Evolutionary conservation across 2,329 filamentous ascomycete species (phyloP).

Genomic region (Fusarium burgessii): DNA sequence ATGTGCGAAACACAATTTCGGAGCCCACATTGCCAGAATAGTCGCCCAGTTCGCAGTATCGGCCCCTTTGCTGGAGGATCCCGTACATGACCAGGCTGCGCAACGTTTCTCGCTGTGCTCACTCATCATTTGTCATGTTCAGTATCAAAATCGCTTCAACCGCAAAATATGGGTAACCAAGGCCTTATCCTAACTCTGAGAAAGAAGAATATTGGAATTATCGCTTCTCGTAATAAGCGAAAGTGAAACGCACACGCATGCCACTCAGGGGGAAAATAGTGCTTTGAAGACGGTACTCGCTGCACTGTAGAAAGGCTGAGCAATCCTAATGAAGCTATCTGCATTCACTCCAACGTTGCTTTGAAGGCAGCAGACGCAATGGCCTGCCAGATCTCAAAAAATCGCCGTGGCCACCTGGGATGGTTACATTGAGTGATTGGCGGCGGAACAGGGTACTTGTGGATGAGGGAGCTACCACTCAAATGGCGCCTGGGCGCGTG

Average conservation of each 20-base stretch:
- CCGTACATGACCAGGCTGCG: constrained; percentile 13
- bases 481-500: constrained; percentile 45
- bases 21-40: constrained; percentile 41
- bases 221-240: constrained; percentile 2
- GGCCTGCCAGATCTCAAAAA: constrained; percentile 47
- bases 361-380: constrained; percentile 39
- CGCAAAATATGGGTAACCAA: constrained; percentile 15
- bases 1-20: constrained; percentile 48
- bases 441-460: constrained; percentile 34
- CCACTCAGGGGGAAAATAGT: constrained; percentile 11
- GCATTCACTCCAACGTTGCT: constrained; percentile 37
- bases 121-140: constrained; percentile 40
- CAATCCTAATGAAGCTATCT: constrained; percentile 34
- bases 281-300: constrained; percentile 22
- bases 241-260: constrained; percentile 11
- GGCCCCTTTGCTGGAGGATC: constrained; percentile 41
- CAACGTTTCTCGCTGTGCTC: constrained; percentile 34
- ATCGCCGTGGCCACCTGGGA: constrained; percentile 44
- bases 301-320: constrained; percentile 15
- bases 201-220: constrained; percentile 17
- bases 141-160: constrained; percentile 35
- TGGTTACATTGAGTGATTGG: constrained; percentile 46
- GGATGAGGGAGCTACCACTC: constrained; percentile 42
- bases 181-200: neutral
- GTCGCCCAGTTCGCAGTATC: constrained; percentile 36